Conservation (phyloP, 2,329 filamentous ascomycete genomes). For the Cytospora schulzeri region DNA sequence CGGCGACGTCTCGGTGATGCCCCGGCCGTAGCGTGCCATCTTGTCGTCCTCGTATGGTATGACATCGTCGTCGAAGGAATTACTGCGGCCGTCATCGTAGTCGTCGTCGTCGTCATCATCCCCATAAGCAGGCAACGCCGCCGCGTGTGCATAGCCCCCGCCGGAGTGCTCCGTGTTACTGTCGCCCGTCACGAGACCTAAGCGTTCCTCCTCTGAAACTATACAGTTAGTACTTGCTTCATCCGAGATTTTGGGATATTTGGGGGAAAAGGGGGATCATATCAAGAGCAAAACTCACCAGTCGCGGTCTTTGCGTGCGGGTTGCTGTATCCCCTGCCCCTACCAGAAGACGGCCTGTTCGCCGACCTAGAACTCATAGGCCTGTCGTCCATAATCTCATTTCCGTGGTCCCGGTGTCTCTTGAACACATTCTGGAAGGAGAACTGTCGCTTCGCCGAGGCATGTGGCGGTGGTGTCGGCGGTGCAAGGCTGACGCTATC, state of each 20-base stretch:
- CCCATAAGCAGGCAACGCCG: constrained; percentile 41
- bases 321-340: constrained; percentile 44
- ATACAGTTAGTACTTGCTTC: background rate
- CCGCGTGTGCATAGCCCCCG: constrained; percentile 31
- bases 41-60: constrained; percentile 36
- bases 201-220: constrained; percentile 72
- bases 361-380: constrained; percentile 36
- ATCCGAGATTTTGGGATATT: background rate
- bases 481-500: constrained; percentile 48
- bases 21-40: constrained; percentile 43
- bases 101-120: constrained; percentile 39
- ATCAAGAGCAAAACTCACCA: constrained; percentile 8
- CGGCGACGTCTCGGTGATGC: constrained; percentile 44
- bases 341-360: constrained; percentile 38
- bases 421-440: constrained; percentile 87
- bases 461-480: constrained; percentile 60
- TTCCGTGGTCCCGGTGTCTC: constrained; percentile 46
- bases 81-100: constrained; percentile 36
- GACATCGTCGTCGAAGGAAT: constrained; percentile 34
- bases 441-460: constrained; percentile 73
- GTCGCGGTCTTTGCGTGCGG: constrained; percentile 58
- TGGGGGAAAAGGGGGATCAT: no score
- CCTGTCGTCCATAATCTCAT: constrained; percentile 30
- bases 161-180: constrained; percentile 53
- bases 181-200: constrained; percentile 82